A percentile compares a stretch with the other conserved stretches of the same genome.
Evolutionary conservation across 768 basidiomycete genomes (phyloP).

Genomic region (Boletus bicolor): DNA sequence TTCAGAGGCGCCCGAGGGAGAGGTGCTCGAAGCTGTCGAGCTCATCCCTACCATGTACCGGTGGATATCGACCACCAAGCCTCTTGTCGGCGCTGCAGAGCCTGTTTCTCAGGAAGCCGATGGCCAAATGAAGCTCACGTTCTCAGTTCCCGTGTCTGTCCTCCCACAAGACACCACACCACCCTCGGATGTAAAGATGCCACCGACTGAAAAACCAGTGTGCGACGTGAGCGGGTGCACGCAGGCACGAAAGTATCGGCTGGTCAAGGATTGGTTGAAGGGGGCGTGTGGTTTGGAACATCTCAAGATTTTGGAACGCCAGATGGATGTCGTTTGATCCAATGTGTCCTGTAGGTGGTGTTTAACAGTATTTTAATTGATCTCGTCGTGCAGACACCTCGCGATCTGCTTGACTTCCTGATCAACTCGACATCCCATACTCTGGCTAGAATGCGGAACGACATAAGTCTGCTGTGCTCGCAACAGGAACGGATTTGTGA

Average conservation of each 20-base stretch:
- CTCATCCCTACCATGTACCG: constrained; percentile 58
- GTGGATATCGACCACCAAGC: constrained; percentile 62
- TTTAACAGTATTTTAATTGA: neutral
- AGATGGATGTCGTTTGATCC: too few relatives aligned
- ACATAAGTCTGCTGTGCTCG: too few relatives aligned
- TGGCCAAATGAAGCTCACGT: constrained; percentile 43
- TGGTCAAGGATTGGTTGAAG: constrained; percentile 54
- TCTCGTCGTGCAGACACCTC: too few relatives aligned
- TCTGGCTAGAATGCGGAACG: too few relatives aligned
- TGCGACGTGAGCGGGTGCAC: constrained; percentile 63
- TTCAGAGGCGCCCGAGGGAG: constrained; percentile 37
- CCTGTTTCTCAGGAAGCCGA: constrained; percentile 3
- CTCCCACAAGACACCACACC: constrained; percentile 13
- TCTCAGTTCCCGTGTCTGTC: constrained; percentile 49
- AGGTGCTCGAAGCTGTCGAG: constrained; percentile 39
- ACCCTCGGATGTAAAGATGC: constrained; percentile 12
- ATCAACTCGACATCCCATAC: too few relatives aligned
- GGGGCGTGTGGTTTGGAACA: constrained; percentile 31
- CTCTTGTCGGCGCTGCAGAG: constrained; percentile 2
- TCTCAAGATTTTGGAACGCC: constrained; percentile 36
- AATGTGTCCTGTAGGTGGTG: too few relatives aligned
- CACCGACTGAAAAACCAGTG: constrained; percentile 9
- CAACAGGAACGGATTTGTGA: too few relatives aligned
- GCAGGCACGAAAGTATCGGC: constrained; percentile 56
- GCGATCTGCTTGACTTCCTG: too few relatives aligned